Percentiles rank a stretch among this genome's conserved stretches.
Evolutionary conservation across 2,329 filamentous ascomycete species (phyloP).

Genomic region (Fusarium sp.): DNA sequence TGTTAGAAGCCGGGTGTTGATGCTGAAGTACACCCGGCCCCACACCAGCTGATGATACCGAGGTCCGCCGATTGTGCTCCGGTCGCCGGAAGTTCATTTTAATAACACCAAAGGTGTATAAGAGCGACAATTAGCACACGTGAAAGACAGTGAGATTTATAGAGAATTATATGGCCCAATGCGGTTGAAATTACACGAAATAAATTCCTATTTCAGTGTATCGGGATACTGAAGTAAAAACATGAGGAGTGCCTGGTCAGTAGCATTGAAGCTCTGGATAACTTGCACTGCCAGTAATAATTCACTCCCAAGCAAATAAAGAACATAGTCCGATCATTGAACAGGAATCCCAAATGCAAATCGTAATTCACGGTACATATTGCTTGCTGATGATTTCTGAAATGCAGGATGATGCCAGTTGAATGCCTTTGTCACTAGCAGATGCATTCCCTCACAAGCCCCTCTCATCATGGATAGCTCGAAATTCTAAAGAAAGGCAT

Average conservation of each 20-base stretch:
- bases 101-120: neutral
- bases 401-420: constrained; percentile 10
- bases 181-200: neutral
- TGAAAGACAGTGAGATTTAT: neutral
- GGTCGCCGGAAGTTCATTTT: neutral
- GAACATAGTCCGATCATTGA: neutral
- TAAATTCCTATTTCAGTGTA: neutral
- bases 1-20: neutral
- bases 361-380: neutral
- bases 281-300: too few relatives aligned
- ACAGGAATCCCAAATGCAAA: neutral
- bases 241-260: neutral
- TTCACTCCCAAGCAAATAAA: neutral
- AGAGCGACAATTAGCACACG: neutral
- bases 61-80: constrained; percentile 15
- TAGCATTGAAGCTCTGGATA: neutral
- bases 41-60: constrained; percentile 20
- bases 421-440: neutral
- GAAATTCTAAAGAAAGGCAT: constrained; percentile 18
- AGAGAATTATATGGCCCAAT: neutral
- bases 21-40: neutral
- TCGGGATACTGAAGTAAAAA: neutral
- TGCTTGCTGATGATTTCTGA: neutral
- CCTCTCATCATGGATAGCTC: constrained; percentile 21
- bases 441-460: constrained; percentile 17